These are phyloP conservation scores for Annulohypoxylon truncatum DNA, from an alignment of 2,329 filamentous ascomycete genomes.

Conservation along the genomic window DNA sequence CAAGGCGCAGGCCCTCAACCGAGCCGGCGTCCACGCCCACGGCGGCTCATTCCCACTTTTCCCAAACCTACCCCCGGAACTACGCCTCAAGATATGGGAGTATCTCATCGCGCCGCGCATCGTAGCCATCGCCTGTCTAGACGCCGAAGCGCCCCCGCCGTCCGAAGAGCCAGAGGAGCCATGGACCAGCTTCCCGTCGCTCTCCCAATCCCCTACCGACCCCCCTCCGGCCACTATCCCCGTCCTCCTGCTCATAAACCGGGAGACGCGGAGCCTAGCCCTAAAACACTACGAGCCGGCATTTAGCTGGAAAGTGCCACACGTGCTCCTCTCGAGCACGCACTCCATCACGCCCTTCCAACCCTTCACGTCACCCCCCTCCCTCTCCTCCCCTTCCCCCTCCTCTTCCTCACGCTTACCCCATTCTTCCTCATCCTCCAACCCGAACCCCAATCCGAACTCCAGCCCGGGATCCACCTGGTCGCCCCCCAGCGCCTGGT, in stretches of 20 bases:
- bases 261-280: conserved; percentile 57
- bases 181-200: conserved; percentile 24
- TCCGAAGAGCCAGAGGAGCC: conserved; percentile 26
- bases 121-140: conserved; percentile 57
- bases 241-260: conserved; percentile 58
- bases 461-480: conserved; percentile 24
- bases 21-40: conserved; percentile 25
- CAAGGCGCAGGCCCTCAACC: conserved; percentile 29
- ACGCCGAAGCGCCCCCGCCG: conserved; percentile 26
- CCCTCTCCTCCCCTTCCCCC: not conserved
- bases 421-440: conserved; percentile 24
- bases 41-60: conserved; percentile 50
- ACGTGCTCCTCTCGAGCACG: conserved; percentile 49
- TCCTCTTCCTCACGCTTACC: not conserved
- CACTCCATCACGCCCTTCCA: not conserved
- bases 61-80: conserved; percentile 57
- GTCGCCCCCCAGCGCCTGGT: conserved; percentile 56
- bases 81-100: conserved; percentile 62
- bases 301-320: conserved; percentile 61
- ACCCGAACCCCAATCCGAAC: conserved; percentile 46
- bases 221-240: conserved; percentile 48
- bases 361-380: not conserved
- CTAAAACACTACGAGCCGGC: conserved; percentile 59
- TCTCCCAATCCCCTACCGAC: conserved; percentile 5
- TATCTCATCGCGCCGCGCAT: conserved; percentile 59